These are phyloP conservation scores for Sicyos baderoa DNA, from an alignment of 306 rosid species.

Conservation along the genomic window DNA sequence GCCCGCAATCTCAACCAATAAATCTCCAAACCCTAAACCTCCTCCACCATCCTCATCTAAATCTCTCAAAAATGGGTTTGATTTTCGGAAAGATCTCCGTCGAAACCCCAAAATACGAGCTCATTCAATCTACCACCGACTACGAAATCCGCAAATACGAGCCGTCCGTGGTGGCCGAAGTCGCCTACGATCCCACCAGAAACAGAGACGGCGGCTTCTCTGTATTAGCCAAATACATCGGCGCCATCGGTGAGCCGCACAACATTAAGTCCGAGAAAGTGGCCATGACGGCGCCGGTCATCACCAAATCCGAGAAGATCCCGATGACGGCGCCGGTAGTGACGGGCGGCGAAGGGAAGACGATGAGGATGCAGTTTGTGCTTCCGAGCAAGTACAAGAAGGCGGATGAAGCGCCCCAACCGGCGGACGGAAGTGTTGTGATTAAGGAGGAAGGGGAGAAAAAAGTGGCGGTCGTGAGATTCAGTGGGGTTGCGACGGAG, in stretches of 20 bases:
- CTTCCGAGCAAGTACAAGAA: conserved; percentile 48
- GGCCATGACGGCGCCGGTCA: conserved; percentile 78
- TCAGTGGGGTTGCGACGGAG: conserved; percentile 54
- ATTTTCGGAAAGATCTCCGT: conserved; percentile 61
- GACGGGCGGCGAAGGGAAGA: conserved; percentile 33
- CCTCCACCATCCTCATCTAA: background rate
- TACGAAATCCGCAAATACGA: conserved; percentile 66
- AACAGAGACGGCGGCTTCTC: conserved; percentile 73
- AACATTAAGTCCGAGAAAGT: conserved; percentile 66
- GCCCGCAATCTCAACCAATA: background rate
- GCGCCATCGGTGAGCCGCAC: conserved; percentile 64
- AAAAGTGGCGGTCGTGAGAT: conserved; percentile 68
- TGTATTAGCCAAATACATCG: conserved; percentile 67
- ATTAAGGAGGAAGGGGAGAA: conserved; percentile 63
- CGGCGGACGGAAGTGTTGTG: conserved; percentile 71
- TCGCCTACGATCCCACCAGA: conserved; percentile 76
- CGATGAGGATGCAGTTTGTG: conserved; percentile 66
- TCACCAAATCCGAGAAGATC: conserved; percentile 55
- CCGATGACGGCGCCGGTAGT: conserved; percentile 79
- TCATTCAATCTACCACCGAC: conserved; percentile 38
- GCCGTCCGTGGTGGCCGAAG: conserved; percentile 58
- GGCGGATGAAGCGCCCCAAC: conserved; percentile 77
- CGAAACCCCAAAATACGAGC: conserved; percentile 49
- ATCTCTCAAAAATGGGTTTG: conserved; percentile 53
- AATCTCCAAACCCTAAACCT: background rate